Base-by-base conservation (phyloP, 1,284 basidiomycete species). In the Cerioporus squamosus region DNA sequence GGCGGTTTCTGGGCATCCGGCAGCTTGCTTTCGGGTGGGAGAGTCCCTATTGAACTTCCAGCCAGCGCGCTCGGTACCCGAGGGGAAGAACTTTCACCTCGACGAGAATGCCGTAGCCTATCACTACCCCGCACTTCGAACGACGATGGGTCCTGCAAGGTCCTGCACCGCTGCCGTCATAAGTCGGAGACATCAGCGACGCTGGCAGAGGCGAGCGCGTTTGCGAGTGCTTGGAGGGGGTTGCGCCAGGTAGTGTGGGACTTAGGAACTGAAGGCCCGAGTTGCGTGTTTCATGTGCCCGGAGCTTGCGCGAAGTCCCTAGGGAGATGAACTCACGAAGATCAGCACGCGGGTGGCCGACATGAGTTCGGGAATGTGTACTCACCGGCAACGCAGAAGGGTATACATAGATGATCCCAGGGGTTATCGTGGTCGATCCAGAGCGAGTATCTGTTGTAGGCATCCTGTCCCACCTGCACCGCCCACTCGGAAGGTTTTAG, bases 61-160 rank as follows among this genome's bases (percentile, higher is more conserved):
- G n/a, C 33, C 6, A 36, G 3, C 33, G 33, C 14, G 14, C 3
- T 36, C 33, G 33, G 8, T 36, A 36, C 33, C 33, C 10, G 12
- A 10, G 33, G 6, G 2, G 14, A 15, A 36, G 33, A 36, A 36
- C 14, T 36, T 15, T 36, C 5, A 3, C 33, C 33, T 12, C 33
- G 3, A 14, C 33, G 8, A 36, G 33, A 36, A 36, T 36, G 33
- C 33, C 14, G 33, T 36, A 36, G 33, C 12, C 33, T 36, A 36
- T 36, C 33, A 36, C 48, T 39, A 45, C 51, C 46, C 56, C 56
- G 26, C 51, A 50, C 56, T 58, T 58, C 56, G 44, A n/a, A 50
- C 42, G 42, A 5, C 18, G 40, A 40, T 40, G 26, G 45, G 36
- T 5, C 24, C 20, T 29, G 20, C n/a, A n/a, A n/a, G n/a, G n/a